Evolutionary conservation across 495 filamentous ascomycete species (phyloP).

Genomic region (Xylaria palmicola): DNA sequence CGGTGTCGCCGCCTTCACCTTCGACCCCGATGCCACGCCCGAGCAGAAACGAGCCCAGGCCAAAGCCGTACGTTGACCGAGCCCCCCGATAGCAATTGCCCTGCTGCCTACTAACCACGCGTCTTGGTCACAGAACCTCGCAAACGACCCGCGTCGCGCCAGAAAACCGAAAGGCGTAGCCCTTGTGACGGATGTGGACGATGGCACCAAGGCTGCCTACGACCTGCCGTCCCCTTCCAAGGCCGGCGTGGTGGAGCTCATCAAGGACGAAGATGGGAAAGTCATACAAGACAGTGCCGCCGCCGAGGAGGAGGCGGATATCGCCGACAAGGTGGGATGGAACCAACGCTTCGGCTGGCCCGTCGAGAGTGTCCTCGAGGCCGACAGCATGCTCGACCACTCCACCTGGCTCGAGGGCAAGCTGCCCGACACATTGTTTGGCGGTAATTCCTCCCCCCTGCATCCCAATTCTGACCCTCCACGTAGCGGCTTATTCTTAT

Average conservation of each 20-base stretch:
- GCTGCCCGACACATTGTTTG: slow-evolving; percentile 87
- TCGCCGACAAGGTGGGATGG: slow-evolving; percentile 79
- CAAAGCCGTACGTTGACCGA: slow-evolving; percentile 61
- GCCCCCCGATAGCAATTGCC: not conserved
- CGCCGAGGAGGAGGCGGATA: slow-evolving; percentile 58
- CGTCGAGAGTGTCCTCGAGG: slow-evolving; percentile 48
- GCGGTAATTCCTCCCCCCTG: slow-evolving; percentile 55
- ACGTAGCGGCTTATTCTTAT: slow-evolving; percentile 17
- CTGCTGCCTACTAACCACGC: slow-evolving; percentile 6
- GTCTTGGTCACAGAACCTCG: slow-evolving; percentile 34
- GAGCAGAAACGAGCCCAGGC: slow-evolving; percentile 82
- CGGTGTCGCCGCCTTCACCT: slow-evolving; percentile 76
- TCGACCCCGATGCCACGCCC: slow-evolving; percentile 80
- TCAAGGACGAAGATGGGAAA: slow-evolving; percentile 46
- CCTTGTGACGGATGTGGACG: slow-evolving; percentile 73
- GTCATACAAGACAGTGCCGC: slow-evolving; percentile 43
- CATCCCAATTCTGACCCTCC: not conserved
- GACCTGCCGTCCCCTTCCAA: slow-evolving; percentile 76
- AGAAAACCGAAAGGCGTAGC: slow-evolving; percentile 65
- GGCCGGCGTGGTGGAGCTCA: slow-evolving; percentile 55
- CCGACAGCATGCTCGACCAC: slow-evolving; percentile 76
- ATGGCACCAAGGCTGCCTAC: slow-evolving; percentile 65
- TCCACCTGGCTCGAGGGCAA: slow-evolving; percentile 81
- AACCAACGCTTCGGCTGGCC: slow-evolving; percentile 75
- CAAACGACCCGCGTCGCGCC: slow-evolving; percentile 60